Conservation (phyloP, 2,329 filamentous ascomycete genomes). For the Corynespora cassiicola region DNA sequence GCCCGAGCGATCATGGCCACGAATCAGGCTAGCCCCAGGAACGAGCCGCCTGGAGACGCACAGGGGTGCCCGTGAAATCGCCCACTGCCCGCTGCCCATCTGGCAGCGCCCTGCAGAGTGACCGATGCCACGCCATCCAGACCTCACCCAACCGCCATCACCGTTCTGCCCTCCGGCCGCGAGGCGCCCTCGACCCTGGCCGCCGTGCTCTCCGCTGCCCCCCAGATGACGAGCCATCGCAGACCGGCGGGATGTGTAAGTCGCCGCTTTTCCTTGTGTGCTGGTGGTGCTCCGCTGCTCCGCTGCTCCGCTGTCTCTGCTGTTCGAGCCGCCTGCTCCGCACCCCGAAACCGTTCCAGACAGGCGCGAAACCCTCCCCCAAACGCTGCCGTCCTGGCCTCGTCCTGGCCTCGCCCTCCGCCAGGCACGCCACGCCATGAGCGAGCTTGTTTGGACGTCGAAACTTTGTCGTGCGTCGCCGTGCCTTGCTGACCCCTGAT, state of each 20-base stretch:
- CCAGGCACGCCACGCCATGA: slow-evolving; percentile 23
- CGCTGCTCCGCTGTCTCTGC: neutral
- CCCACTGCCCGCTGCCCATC: slow-evolving; percentile 3
- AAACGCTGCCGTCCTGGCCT: slow-evolving; percentile 8
- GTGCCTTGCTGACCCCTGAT: slow-evolving; percentile 38
- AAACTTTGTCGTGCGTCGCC: slow-evolving; percentile 14
- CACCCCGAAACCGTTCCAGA: slow-evolving; percentile 21
- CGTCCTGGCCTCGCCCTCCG: slow-evolving; percentile 19
- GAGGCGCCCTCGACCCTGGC: slow-evolving; percentile 21
- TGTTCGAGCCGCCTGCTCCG: too few relatives aligned
- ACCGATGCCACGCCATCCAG: slow-evolving; percentile 17
- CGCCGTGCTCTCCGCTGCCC: slow-evolving; percentile 21
- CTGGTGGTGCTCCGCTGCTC: slow-evolving; percentile 7
- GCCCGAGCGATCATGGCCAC: slow-evolving; percentile 29
- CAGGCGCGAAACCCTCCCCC: slow-evolving; percentile 23
- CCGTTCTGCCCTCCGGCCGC: slow-evolving; percentile 12
- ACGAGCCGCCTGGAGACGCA: slow-evolving; percentile 22
- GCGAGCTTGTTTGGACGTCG: slow-evolving; percentile 28
- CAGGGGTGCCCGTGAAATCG: slow-evolving; percentile 19
- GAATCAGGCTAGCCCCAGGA: slow-evolving; percentile 32
- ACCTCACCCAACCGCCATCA: slow-evolving; percentile 6
- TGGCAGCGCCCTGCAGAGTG: slow-evolving; percentile 17
- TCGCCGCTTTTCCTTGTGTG: slow-evolving; percentile 14
- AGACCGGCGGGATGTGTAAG: slow-evolving; percentile 48
- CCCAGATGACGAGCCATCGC: slow-evolving; percentile 41